phyloP scores from a whole-genome alignment of 2,329 filamentous ascomycete species.

The Colletotrichum magnum region DNA sequence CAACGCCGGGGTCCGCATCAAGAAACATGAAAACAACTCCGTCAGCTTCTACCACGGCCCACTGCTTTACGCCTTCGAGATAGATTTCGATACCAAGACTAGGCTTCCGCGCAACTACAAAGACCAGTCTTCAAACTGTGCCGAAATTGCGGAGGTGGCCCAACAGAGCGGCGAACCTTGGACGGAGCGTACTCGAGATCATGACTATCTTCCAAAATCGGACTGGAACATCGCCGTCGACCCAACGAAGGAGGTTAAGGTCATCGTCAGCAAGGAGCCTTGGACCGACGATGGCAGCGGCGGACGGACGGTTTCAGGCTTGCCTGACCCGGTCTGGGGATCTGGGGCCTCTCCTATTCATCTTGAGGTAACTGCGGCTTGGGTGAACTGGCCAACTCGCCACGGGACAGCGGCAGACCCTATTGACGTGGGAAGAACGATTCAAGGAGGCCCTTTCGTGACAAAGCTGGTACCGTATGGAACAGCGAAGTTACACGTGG shows the following conservation, averaged over 20 bases:
- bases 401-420: constrained; percentile 27
- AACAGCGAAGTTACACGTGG: constrained; percentile 61
- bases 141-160: constrained; percentile 43
- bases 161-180: constrained; percentile 41
- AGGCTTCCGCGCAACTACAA: constrained; percentile 22
- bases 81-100: constrained; percentile 46
- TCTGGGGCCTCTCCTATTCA: constrained; percentile 51
- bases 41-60: constrained; percentile 59
- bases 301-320: constrained; percentile 42
- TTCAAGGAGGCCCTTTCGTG: constrained; percentile 41
- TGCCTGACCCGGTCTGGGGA: constrained; percentile 49
- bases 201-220: constrained; percentile 50
- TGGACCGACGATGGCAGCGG: constrained; percentile 27
- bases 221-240: constrained; percentile 50
- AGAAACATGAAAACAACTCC: constrained; percentile 49
- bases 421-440: constrained; percentile 47
- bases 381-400: constrained; percentile 18
- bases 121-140: constrained; percentile 44
- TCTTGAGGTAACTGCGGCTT: constrained; percentile 49
- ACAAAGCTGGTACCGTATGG: constrained; percentile 58
- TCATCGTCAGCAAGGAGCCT: constrained; percentile 40
- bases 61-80: constrained; percentile 58
- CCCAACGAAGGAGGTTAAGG: constrained; percentile 24
- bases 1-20: constrained; percentile 41
- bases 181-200: constrained; percentile 46